Percentiles rank a stretch among this genome's conserved stretches.
Evolutionary conservation across 768 basidiomycete genomes (phyloP).

Genomic region (Tulasnella sp.): DNA sequence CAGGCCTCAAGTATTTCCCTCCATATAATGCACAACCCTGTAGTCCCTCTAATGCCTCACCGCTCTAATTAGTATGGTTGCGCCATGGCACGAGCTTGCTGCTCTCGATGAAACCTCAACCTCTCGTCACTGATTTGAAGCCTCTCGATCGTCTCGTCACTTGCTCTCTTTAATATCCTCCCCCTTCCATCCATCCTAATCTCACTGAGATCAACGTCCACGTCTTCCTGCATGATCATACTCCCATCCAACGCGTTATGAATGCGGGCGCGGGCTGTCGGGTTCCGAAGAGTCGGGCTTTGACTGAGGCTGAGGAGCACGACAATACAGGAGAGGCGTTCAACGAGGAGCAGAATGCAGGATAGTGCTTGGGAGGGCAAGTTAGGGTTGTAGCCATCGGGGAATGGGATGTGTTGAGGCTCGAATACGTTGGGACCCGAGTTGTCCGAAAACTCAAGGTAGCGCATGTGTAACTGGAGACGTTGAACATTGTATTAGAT

Average conservation of each 20-base stretch:
- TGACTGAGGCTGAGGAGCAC: background rate
- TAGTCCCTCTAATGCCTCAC: background rate
- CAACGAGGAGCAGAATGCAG: background rate
- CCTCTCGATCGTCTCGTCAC: background rate
- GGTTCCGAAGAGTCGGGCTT: background rate
- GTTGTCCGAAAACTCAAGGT: background rate
- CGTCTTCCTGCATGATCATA: conserved; percentile 1
- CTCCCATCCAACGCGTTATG: background rate
- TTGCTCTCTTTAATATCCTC: background rate
- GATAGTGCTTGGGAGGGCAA: background rate
- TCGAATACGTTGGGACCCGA: conserved; percentile 1
- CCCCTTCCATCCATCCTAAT: background rate
- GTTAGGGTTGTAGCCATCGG: background rate
- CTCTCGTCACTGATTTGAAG: background rate
- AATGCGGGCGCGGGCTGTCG: background rate
- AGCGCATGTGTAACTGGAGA: background rate
- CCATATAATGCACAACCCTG: background rate
- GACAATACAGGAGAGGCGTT: conserved; percentile 2
- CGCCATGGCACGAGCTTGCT: background rate
- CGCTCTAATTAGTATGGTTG: background rate
- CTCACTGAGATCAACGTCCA: conserved; percentile 1
- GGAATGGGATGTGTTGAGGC: background rate
- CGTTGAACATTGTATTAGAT: background rate
- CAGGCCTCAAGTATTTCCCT: background rate
- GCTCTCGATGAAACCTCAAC: background rate